Percentiles rank a stretch among this genome's conserved stretches.
phyloP scores from a whole-genome alignment of 2,329 filamentous ascomycete species.

The Neurospora sp. region DNA sequence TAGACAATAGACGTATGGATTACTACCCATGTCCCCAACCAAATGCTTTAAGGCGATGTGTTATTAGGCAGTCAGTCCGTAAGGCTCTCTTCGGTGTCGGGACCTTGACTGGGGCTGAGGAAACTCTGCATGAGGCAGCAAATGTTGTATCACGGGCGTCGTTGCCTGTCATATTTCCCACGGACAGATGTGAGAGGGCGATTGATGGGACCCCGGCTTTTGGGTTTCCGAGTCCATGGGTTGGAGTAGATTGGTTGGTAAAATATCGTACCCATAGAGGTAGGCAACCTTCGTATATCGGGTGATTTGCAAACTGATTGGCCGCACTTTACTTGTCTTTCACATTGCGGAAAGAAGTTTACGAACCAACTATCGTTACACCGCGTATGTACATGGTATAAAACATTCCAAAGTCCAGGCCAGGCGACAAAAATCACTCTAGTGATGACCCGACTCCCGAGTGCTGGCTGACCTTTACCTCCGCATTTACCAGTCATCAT shows the following conservation, averaged over 20 bases:
- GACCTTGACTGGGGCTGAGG: not conserved
- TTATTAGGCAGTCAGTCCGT: not conserved
- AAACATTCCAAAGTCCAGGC: not conserved
- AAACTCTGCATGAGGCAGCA: not conserved
- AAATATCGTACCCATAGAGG: not conserved
- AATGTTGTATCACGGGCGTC: not conserved
- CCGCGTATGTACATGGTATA: not conserved
- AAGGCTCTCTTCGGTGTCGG: not conserved
- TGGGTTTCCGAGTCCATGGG: not conserved
- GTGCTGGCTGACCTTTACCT: not conserved
- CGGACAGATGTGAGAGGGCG: not conserved
- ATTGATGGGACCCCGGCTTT: not conserved
- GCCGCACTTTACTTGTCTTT: not conserved
- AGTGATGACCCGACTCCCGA: not conserved
- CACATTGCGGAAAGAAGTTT: not conserved
- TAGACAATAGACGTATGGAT: not conserved
- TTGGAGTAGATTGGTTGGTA: not conserved
- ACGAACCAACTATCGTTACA: not conserved
- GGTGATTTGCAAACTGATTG: not conserved
- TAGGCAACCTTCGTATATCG: not conserved
- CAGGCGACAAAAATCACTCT: not conserved
- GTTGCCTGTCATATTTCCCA: not conserved
- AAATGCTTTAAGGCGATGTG: not conserved
- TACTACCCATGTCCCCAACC: too few species aligned
- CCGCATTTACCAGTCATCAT: not conserved